Evolutionary conservation across 495 filamentous ascomycete genomes (phyloP).

Genomic region (Pyronema omphalodes): DNA sequence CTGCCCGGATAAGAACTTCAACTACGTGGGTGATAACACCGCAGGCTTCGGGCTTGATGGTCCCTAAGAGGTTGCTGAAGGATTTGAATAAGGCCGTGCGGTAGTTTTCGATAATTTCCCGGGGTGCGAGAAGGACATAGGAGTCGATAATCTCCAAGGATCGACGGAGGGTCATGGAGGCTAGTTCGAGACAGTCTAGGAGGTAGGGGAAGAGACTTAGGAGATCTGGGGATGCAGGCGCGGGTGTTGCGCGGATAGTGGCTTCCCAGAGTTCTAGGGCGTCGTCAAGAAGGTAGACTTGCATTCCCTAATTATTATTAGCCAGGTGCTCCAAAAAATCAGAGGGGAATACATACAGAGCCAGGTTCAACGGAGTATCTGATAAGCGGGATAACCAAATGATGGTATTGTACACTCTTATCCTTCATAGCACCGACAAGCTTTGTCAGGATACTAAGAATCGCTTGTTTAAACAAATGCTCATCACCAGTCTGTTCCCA

Average conservation of each 20-base stretch:
- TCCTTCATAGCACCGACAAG: conserved; percentile 62
- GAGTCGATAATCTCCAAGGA: conserved; percentile 54
- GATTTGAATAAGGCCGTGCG: conserved; percentile 13
- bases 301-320: conserved; percentile 34
- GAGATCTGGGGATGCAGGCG: conserved; percentile 46
- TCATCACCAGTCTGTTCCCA: conserved; percentile 71
- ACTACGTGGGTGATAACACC: conserved; percentile 46
- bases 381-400: conserved; percentile 59
- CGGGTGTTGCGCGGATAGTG: conserved; percentile 50
- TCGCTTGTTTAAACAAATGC: conserved; percentile 77
- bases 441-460: conserved; percentile 63
- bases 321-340: not conserved
- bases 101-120: conserved; percentile 40
- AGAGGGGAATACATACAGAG: conserved; percentile 33
- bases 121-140: conserved; percentile 65
- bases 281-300: conserved; percentile 77
- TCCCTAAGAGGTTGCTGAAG: conserved; percentile 40
- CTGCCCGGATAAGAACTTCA: conserved; percentile 51
- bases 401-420: conserved; percentile 52
- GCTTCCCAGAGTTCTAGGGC: conserved; percentile 73
- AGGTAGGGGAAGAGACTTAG: conserved; percentile 48
- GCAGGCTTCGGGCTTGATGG: conserved; percentile 45
- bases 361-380: conserved; percentile 54
- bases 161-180: conserved; percentile 48
- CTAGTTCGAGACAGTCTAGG: conserved; percentile 52